A percentile compares a stretch with the other conserved stretches of the same genome.
Conservation (phyloP, 2,329 filamentous ascomycete species). For the Nannizziopsis arthrosporioides region DNA sequence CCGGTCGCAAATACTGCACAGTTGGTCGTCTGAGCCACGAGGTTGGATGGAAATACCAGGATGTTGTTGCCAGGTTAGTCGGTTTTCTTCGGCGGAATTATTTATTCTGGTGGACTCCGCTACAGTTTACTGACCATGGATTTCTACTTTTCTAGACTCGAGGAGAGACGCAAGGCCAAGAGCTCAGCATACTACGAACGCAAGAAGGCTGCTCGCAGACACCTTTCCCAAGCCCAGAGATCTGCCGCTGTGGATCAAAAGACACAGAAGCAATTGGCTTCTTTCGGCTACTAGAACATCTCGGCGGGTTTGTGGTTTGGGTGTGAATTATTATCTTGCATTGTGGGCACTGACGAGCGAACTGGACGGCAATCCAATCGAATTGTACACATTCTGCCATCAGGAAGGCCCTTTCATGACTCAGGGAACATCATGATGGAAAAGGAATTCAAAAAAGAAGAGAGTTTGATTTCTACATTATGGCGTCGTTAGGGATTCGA, state of each 20-base stretch:
- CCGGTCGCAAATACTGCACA: constrained; percentile 99
- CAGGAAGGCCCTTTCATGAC: constrained; percentile 15
- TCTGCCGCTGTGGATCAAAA: constrained; percentile 74
- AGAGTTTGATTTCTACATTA: constrained; percentile 19
- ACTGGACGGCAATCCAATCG: constrained; percentile 33
- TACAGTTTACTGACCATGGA: not conserved
- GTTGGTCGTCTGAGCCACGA: constrained; percentile 96
- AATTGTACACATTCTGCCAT: constrained; percentile 21
- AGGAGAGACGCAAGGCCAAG: constrained; percentile 99
- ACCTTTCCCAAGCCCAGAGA: constrained; percentile 88
- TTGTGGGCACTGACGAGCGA: constrained; percentile 29
- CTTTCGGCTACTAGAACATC: constrained; percentile 71
- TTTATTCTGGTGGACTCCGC: not conserved
- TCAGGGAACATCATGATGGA: constrained; percentile 16
- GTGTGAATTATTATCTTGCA: constrained; percentile 28
- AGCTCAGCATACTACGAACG: constrained; percentile 98
- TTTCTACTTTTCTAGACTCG: constrained; percentile 52
- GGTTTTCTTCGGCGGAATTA: not conserved
- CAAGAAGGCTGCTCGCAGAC: constrained; percentile 93
- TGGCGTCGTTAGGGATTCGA: constrained; percentile 32
- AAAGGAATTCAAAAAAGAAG: constrained; percentile 14
- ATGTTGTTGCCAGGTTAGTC: constrained; percentile 91
- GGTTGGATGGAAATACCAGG: constrained; percentile 99
- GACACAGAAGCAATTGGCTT: constrained; percentile 76
- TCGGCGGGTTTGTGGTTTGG: constrained; percentile 31